Percentiles rank a stretch among this genome's conserved stretches.
Conservation (phyloP, 106 monocot species). For the Apostasia shenzhenica region DNA sequence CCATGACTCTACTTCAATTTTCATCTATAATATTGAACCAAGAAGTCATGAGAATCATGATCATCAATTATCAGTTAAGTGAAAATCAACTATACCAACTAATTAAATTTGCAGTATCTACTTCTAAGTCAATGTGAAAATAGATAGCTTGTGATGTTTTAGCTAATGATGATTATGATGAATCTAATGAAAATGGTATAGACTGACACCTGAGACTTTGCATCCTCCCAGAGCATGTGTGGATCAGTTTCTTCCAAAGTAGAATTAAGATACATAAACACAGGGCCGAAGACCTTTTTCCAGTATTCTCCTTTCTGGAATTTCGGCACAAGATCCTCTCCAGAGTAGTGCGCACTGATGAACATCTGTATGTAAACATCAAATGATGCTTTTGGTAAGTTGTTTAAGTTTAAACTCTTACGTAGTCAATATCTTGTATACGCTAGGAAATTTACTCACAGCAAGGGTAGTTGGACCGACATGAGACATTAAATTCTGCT, state of each 20-base stretch:
- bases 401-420: too few species aligned
- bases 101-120: background rate
- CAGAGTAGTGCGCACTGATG: constrained; percentile 63
- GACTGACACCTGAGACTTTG: constrained; percentile 56
- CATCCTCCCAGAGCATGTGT: constrained; percentile 76
- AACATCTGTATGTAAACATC: constrained; percentile 48
- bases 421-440: background rate
- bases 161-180: background rate
- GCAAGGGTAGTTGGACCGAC: constrained; percentile 80
- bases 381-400: too few species aligned
- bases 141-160: background rate
- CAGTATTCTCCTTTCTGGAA: constrained; percentile 71
- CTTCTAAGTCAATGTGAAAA: background rate
- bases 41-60: background rate
- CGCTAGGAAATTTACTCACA: constrained; percentile 33
- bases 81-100: background rate
- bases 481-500: constrained; percentile 85
- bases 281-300: constrained; percentile 82
- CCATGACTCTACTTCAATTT: constrained; percentile 48
- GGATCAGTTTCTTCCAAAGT: constrained; percentile 27
- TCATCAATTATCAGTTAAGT: background rate
- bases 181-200: background rate
- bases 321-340: constrained; percentile 50
- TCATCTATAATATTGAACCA: constrained; percentile 24
- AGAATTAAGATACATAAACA: constrained; percentile 77